A percentile compares a stretch with the other conserved stretches of the same genome.
These are phyloP conservation scores for Xerocomellus chrysenteron DNA, from an alignment of 768 basidiomycete species.

Conservation along the genomic window DNA sequence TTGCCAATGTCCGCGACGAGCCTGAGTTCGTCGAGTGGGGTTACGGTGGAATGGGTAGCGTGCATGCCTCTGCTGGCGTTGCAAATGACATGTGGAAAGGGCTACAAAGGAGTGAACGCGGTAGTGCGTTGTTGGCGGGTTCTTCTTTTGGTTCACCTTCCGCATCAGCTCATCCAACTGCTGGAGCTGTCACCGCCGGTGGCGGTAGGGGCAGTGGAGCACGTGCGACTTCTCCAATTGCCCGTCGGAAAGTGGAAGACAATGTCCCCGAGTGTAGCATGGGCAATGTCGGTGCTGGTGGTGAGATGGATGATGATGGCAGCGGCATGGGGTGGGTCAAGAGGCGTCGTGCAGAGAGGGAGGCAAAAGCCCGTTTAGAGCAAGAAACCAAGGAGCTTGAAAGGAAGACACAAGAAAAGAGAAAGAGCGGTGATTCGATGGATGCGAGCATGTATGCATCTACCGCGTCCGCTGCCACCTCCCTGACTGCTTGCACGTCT, in stretches of 20 bases:
- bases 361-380: constrained; percentile 36
- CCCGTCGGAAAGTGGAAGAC: constrained; percentile 19
- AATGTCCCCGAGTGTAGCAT: constrained; percentile 26
- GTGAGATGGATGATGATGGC: constrained; percentile 63
- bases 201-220: constrained; percentile 13
- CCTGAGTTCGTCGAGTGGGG: constrained; percentile 94
- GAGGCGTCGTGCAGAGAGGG: constrained; percentile 58
- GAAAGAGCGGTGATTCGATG: constrained; percentile 24
- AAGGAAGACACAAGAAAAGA: constrained; percentile 17
- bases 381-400: constrained; percentile 16
- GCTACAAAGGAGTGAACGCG: constrained; percentile 26
- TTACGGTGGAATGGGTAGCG: constrained; percentile 79
- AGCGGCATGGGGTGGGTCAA: constrained; percentile 87
- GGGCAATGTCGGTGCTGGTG: constrained; percentile 24
- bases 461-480: constrained; percentile 24
- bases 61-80: constrained; percentile 27
- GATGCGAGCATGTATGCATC: constrained; percentile 23
- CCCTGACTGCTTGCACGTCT: constrained; percentile 22
- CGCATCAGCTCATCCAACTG: constrained; percentile 13
- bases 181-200: constrained; percentile 30
- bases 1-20: constrained; percentile 60
- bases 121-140: constrained; percentile 22
- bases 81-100: constrained; percentile 32
- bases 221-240: constrained; percentile 6
- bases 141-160: constrained; percentile 7